phyloP scores from a whole-genome alignment of 2,329 filamentous ascomycete genomes.

The Neurospora sp. region DNA sequence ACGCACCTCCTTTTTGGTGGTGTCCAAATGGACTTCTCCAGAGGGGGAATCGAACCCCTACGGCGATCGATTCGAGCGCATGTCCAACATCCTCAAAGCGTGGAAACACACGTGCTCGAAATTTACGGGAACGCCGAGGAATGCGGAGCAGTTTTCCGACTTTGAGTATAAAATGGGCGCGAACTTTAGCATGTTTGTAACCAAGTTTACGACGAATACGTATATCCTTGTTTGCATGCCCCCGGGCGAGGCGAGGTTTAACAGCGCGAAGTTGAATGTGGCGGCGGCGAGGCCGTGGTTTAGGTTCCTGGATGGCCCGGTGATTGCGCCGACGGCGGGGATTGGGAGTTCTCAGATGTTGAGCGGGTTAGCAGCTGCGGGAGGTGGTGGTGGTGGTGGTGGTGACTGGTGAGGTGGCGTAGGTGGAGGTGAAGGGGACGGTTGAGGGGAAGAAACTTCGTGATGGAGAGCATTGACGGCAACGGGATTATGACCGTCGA shows the following conservation, averaged over 20 bases:
- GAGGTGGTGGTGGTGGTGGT: neutral
- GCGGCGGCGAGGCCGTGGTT: conserved; percentile 80
- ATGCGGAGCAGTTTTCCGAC: conserved; percentile 69
- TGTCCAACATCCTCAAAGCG: conserved; percentile 96
- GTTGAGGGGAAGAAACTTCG: neutral
- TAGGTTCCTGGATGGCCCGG: conserved; percentile 51
- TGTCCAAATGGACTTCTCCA: conserved; percentile 79
- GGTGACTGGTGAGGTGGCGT: neutral
- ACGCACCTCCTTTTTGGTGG: conserved; percentile 88
- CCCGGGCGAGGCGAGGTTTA: conserved; percentile 84
- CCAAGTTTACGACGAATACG: conserved; percentile 94
- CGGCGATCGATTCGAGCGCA: conserved; percentile 82
- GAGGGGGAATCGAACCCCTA: conserved; percentile 75
- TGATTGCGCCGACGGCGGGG: conserved; percentile 20
- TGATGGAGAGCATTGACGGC: neutral
- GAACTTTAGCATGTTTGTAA: conserved; percentile 86
- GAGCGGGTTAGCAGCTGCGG: neutral
- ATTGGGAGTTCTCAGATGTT: conserved; percentile 3
- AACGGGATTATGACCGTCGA: neutral
- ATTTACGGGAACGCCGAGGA: conserved; percentile 71
- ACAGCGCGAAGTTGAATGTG: conserved; percentile 82
- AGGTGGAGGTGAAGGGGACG: neutral
- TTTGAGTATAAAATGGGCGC: conserved; percentile 70
- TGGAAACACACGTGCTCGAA: conserved; percentile 81
- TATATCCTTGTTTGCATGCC: conserved; percentile 90